Conservation (phyloP, 805 yeast species). For the Wickerhamiella vanderwaltii region DNA sequence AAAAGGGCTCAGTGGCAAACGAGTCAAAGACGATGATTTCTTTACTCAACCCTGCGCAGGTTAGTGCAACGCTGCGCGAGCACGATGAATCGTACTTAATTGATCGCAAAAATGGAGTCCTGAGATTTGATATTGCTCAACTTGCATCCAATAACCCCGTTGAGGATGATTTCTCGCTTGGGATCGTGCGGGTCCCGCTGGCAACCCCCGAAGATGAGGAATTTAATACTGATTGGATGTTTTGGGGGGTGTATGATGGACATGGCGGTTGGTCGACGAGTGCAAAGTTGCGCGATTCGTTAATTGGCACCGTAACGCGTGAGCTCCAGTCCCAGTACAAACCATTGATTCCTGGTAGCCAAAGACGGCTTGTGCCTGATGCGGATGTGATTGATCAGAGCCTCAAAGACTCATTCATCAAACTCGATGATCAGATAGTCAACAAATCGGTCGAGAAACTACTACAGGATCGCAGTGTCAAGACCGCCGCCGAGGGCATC, state of each 20-base stretch:
- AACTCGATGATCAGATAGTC: slow-evolving; percentile 78
- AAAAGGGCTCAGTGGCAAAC: slow-evolving; percentile 8
- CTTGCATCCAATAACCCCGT: slow-evolving; percentile 85
- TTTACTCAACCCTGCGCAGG: slow-evolving; percentile 40
- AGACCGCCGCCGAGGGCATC: slow-evolving; percentile 53
- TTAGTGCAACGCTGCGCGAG: slow-evolving; percentile 52
- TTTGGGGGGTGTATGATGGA: slow-evolving; percentile 94
- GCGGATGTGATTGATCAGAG: slow-evolving; percentile 64
- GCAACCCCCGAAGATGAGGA: slow-evolving; percentile 30
- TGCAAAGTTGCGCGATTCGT: slow-evolving; percentile 65
- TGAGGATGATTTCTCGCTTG: slow-evolving; percentile 87
- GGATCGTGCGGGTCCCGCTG: slow-evolving; percentile 50
- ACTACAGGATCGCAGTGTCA: slow-evolving; percentile 51
- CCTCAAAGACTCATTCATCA: slow-evolving; percentile 64
- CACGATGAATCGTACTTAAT: slow-evolving; percentile 71
- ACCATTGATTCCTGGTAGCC: slow-evolving; percentile 37
- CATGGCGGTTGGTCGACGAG: slow-evolving; percentile 96
- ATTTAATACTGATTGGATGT: slow-evolving; percentile 65
- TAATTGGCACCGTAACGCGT: slow-evolving; percentile 62
- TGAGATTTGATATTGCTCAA: slow-evolving; percentile 81
- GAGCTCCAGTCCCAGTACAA: slow-evolving; percentile 52
- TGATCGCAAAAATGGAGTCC: slow-evolving; percentile 75
- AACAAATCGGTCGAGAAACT: slow-evolving; percentile 58
- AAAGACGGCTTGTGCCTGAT: slow-evolving; percentile 43
- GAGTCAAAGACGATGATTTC: slow-evolving; percentile 11